Conservation (phyloP, 2,329 filamentous ascomycete genomes). For the Neoarthrinium moseri region DNA sequence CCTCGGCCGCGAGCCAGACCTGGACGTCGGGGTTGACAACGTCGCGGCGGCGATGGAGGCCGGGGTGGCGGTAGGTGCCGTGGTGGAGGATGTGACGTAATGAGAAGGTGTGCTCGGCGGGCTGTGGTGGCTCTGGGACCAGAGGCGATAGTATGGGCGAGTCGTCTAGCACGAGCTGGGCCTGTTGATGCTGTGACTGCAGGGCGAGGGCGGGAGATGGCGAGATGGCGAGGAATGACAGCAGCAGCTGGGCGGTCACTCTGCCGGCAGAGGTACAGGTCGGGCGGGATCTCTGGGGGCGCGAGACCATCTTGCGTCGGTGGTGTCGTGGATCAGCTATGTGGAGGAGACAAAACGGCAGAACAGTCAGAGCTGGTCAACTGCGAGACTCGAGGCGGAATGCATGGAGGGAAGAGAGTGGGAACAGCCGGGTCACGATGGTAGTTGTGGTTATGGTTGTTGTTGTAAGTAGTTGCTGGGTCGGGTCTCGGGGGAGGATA, state of each 20-base stretch:
- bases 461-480: too few relatives aligned
- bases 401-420: too few relatives aligned
- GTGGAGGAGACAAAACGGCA: neutral
- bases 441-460: too few relatives aligned
- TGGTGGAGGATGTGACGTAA: constrained; percentile 93
- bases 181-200: constrained; percentile 24
- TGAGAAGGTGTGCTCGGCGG: constrained; percentile 57
- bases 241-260: constrained; percentile 61
- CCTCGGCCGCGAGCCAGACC: constrained; percentile 63
- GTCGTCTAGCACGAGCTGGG: constrained; percentile 43
- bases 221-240: constrained; percentile 66
- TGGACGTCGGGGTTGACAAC: constrained; percentile 56
- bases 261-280: constrained; percentile 57
- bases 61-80: constrained; percentile 75
- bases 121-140: constrained; percentile 41
- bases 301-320: constrained; percentile 22
- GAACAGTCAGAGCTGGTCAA: too few relatives aligned
- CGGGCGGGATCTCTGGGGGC: constrained; percentile 21
- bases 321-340: constrained; percentile 1
- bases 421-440: too few relatives aligned
- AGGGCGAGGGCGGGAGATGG: constrained; percentile 37
- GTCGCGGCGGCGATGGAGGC: constrained; percentile 75
- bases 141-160: constrained; percentile 38
- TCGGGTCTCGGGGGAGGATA: too few relatives aligned
- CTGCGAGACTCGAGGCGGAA: too few relatives aligned